Base-by-base conservation (phyloP, 345 rosid species). In the Lepidium aucheri region DNA sequence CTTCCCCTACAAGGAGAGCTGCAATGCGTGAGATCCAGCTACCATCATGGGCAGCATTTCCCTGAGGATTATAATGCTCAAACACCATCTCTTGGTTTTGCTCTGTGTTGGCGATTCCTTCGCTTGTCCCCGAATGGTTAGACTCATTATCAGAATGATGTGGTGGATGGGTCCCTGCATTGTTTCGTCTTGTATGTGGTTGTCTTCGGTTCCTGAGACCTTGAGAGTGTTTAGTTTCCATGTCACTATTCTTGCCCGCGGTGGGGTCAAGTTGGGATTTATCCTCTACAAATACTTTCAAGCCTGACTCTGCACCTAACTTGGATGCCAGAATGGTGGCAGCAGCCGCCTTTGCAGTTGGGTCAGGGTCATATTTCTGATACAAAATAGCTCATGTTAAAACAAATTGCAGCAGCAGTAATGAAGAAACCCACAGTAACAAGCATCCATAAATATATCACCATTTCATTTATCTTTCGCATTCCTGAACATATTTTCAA, bases 331-430 rank as follows among this genome's bases (percentile, higher is more conserved):
- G 81, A 63, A 93, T 85, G 72, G 88, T 79, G 53, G 98, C 98
- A 65, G 98, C 98, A 41, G 98, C 98, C 40, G 97, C 97, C 81
- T 90, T 90, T 24, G 96, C 96, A 40, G 98, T 96, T 49, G 98
- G 98, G 75, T 93, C 98, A 45, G 96, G 84, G 73, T 90, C 97
- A 67, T 86, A 93, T 70, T 87, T 86, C 98, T 93, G 85, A 72
- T 68, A 60, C 63, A 60, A 44, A 58, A 66, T 33, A 66, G 30
- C 12, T 52, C 50, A 42, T 49, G 70, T 71, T 30, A 65, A 38
- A 26, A 53, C 30, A 53, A 33, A 36, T 49, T 49, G 15, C 4
- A 41, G 60, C 30, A 4, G 18, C 44, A 60, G 33, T 16, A 57
- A 30, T 24, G 10, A 20, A 30, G 6, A 9, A 59, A 16, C 8